Evolutionary conservation across 257 asterid genomes (phyloP), one percentile per base, ranked within the genome.

Genomic region (Buddleja alternifolia): DNA sequence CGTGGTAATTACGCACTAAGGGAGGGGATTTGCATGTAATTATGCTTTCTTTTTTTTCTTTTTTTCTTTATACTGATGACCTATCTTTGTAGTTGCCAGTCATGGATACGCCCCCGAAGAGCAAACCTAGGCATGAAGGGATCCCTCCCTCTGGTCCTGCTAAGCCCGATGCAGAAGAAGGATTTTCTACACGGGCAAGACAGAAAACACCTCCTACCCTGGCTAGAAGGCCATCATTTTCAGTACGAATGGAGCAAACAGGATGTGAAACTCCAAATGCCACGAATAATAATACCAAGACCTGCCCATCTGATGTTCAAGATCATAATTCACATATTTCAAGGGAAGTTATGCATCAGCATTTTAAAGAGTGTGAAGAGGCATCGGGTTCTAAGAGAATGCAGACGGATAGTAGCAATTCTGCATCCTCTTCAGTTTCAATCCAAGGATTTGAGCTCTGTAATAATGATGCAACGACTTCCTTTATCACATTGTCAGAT

Each of bases 401-500:
- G 68, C 86, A 83, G 32, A 72, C 88, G 29, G 90, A 86, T 16
- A 85, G 92, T 83, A 80, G 89, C 84, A 83, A 90, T 73, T 90
- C 96, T 10, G 95, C 90, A 20, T 85, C 93, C 52, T 85, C 96
- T 68, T 83, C 88, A 0, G 85, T 90, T 66, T 84, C 95, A 12
- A 72, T 88, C 68, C 96, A 90, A 81, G 89, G 84, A 67, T 86
- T 84, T 51, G 98, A 86, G 71, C 75, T 88, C 72, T 79, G 80
- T 77, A 94, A 84, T 69, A 94, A 84, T 69, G 96, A 85, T 73
- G 75, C 82, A 5, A 51, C 77, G 6, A 70, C 88, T 44, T 87
- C 88, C 37, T 74, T 80, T 67, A 52, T 63, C 36, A 58, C 56
- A 59, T 62, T 82, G 48, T 50, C 83, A 3, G 86, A 72, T 40